Conservation (phyloP, 2,329 filamentous ascomycete species). For the Myotisia sp. region DNA sequence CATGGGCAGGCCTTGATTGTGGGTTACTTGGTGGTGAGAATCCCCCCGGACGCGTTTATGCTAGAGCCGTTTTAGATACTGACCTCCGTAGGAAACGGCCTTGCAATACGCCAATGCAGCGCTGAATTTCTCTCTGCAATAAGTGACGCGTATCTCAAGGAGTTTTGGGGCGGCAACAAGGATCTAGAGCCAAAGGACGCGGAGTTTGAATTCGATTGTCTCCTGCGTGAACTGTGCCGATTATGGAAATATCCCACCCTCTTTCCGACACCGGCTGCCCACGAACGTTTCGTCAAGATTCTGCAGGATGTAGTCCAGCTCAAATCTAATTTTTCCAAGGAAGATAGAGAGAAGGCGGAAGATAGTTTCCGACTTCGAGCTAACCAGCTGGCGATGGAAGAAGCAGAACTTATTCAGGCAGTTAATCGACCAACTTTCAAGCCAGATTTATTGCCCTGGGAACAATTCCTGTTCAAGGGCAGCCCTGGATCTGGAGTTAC, state of each 20-base stretch:
- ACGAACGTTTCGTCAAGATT: conserved; percentile 2
- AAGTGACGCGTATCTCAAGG: conserved; percentile 5
- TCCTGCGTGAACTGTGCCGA: conserved; percentile 4
- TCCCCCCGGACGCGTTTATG: neutral
- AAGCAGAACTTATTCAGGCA: conserved; percentile 3
- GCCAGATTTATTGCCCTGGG: conserved; percentile 8
- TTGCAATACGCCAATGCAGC: conserved; percentile 7
- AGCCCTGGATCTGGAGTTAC: conserved; percentile 10
- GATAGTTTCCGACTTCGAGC: conserved; percentile 3
- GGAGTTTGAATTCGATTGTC: neutral
- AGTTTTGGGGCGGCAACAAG: neutral
- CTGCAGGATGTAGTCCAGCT: neutral
- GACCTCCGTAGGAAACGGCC: conserved; percentile 1
- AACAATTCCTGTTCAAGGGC: conserved; percentile 11
- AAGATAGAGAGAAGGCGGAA: neutral
- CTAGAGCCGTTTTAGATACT: neutral
- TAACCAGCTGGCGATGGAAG: conserved; percentile 6
- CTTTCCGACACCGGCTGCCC: conserved; percentile 4
- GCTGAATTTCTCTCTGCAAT: conserved; percentile 6
- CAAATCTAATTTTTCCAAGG: neutral
- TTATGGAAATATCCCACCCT: conserved; percentile 5
- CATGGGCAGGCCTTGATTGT: conserved; percentile 5
- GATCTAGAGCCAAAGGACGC: neutral
- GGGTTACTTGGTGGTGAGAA: conserved; percentile 6
- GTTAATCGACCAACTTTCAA: conserved; percentile 9